phyloP scores from a whole-genome alignment of 2,329 filamentous ascomycete genomes.

The Botrytis sinoallii region DNA sequence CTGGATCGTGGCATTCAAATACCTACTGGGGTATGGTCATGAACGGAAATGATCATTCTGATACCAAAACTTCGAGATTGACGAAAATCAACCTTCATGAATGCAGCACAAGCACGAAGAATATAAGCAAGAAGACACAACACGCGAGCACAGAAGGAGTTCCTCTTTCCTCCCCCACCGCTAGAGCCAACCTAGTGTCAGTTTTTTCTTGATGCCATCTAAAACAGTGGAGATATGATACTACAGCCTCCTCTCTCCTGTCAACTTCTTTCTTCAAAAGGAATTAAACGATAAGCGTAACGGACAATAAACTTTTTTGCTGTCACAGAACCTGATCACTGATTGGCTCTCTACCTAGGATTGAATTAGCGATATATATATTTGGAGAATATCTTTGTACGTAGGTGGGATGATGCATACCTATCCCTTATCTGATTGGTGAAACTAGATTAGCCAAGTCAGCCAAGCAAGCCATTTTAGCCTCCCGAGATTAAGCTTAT shows the following conservation, averaged over 20 bases:
- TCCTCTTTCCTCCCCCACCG: background rate
- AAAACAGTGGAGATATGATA: conserved; percentile 1
- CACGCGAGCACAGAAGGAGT: background rate
- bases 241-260: background rate
- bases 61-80: background rate
- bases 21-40: background rate
- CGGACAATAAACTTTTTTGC: background rate
- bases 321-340: background rate
- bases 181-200: background rate
- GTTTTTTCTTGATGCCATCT: background rate
- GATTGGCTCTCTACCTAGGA: background rate
- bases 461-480: background rate
- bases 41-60: background rate
- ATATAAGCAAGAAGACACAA: background rate
- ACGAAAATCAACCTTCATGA: background rate
- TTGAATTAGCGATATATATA: background rate
- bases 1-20: background rate
- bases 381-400: background rate
- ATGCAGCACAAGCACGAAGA: background rate
- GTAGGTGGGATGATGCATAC: background rate
- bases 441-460: background rate
- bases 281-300: background rate
- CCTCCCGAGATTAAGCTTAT: conserved; percentile 12
- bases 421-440: background rate
- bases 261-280: conserved; percentile 2